These are phyloP conservation scores for Trichophyton equinum DNA, from an alignment of 2,329 filamentous ascomycete species.

Conservation along the genomic window DNA sequence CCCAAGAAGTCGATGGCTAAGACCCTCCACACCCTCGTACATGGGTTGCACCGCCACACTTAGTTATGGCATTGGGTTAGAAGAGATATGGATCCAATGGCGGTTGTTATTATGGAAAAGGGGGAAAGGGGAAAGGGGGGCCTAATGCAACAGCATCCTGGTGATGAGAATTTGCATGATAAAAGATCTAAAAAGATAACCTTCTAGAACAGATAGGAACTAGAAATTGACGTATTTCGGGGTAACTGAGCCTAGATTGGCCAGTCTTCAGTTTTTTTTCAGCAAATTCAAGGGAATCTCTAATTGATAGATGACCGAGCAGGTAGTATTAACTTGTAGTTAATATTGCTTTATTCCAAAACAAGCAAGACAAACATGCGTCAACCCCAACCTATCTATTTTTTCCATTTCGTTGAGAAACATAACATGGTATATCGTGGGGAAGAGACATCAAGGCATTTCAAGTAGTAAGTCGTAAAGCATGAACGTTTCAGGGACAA, in stretches of 20 bases:
- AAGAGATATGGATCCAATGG: neutral
- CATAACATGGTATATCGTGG: neutral
- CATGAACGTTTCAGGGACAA: neutral
- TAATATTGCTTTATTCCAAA: neutral
- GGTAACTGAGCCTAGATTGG: neutral
- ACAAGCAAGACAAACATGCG: neutral
- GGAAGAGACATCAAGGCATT: neutral
- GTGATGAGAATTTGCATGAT: neutral
- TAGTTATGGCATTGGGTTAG: neutral
- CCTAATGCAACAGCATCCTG: neutral
- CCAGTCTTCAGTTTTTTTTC: neutral
- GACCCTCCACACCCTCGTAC: too few relatives aligned
- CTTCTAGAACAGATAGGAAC: neutral
- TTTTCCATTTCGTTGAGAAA: conserved; percentile 1
- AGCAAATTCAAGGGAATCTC: neutral
- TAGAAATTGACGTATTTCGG: neutral
- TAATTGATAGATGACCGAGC: neutral
- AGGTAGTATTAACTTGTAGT: neutral
- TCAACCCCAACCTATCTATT: neutral
- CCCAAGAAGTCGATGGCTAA: too few relatives aligned
- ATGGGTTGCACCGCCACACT: too few relatives aligned
- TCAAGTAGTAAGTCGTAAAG: neutral
- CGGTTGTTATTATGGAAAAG: neutral
- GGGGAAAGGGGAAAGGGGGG: neutral
- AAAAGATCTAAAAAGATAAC: neutral